phyloP scores from a whole-genome alignment of 2,329 filamentous ascomycete species.

The Zasmidium cellare region DNA sequence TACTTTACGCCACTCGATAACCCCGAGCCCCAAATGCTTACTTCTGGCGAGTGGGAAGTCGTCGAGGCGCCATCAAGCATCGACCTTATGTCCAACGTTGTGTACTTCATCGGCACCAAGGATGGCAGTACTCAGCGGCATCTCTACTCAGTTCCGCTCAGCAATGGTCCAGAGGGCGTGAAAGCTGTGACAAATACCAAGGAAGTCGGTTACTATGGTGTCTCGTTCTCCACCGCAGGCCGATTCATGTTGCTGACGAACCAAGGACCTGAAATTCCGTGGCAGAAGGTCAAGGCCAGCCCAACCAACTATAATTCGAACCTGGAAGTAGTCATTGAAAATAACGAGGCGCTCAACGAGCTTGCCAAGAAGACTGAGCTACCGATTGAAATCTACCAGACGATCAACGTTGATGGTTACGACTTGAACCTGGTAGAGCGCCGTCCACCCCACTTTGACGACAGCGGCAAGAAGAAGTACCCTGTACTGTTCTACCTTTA shows the following conservation, averaged over 20 bases:
- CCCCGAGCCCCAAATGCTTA: conserved; percentile 78
- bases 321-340: conserved; percentile 64
- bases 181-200: conserved; percentile 71
- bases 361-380: conserved; percentile 76
- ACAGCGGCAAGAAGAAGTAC: conserved; percentile 69
- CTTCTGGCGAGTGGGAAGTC: conserved; percentile 89
- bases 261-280: conserved; percentile 80
- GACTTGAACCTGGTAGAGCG: conserved; percentile 76
- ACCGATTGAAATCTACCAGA: conserved; percentile 79
- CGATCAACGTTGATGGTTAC: conserved; percentile 78
- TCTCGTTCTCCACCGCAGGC: conserved; percentile 79
- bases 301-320: conserved; percentile 57
- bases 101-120: conserved; percentile 88
- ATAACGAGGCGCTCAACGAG: conserved; percentile 70
- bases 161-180: conserved; percentile 65
- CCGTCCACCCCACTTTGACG: conserved; percentile 83
- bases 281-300: conserved; percentile 86
- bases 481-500: conserved; percentile 95
- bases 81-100: conserved; percentile 79
- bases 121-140: conserved; percentile 88
- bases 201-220: conserved; percentile 74
- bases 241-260: conserved; percentile 85
- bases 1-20: conserved; percentile 91
- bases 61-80: conserved; percentile 80
- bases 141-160: conserved; percentile 83